Evolutionary conservation across 345 rosid genomes (phyloP), one percentile per base, ranked within the genome.

Genomic region (Excoecaria cochinchinensis): DNA sequence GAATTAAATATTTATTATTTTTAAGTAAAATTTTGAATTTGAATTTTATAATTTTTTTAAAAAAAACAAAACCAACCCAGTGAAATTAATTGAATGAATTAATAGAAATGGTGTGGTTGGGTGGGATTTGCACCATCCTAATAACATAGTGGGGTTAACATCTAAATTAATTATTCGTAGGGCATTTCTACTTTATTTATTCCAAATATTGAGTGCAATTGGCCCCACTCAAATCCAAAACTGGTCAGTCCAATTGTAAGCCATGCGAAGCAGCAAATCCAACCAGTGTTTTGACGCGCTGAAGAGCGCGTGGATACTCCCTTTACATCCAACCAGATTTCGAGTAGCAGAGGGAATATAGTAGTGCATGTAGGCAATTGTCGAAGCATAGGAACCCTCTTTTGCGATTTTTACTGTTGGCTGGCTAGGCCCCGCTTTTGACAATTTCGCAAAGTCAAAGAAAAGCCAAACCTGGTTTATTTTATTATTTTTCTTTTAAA

Each of bases 391-490:
- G 71, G 61, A 80, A 62, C 73, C 55, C 69, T 36, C 21, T 25
- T 64, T 24, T 31, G 31, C 31, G 1, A 31, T 31, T 78, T 64
- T 22, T 16, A 36, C 71, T 47, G 68, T 44, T 75, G 15, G 12
- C 14, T 75, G 15, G 12, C 14, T 74, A 48, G 85, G 82, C 84
- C 84, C 89, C 74, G 1, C 74, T 47, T 90, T 90, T 89, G 94
- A 88, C 95, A 82, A 81, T 69, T 68, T 59, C 6, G 1, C 74
- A 78, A 86, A 88, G 93, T 92, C 97, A 92, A 89, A 78, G 85
- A 60, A 78, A 88, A 85, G 86, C 83, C 70, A 48, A 59, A 76
- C 21, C 5, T 19, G 46, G 58, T 52, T 73, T n/a, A 36, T 31
- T 31, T 31, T 31, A 31, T n/a, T n/a, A n/a, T n/a, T n/a, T n/a